Conservation (phyloP, 202 grass and related monocot species). For the Musa balbisiana region DNA sequence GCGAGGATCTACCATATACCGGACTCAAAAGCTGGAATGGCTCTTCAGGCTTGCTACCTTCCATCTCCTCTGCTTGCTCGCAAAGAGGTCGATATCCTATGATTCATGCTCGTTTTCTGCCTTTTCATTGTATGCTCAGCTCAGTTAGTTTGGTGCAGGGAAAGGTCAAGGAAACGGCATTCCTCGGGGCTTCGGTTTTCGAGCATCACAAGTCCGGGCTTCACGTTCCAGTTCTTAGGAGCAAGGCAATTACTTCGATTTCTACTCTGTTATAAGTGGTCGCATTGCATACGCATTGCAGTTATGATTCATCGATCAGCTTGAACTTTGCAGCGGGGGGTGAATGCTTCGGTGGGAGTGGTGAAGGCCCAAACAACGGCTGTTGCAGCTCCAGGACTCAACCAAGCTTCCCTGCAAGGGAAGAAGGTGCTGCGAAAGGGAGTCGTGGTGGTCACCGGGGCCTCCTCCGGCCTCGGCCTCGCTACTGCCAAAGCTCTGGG, state of each 20-base stretch:
- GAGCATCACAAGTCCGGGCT: background rate
- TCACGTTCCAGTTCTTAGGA: background rate
- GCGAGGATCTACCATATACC: background rate
- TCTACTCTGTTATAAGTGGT: too few species aligned
- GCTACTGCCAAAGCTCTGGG: conserved; percentile 53
- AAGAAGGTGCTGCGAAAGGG: background rate
- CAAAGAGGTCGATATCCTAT: background rate
- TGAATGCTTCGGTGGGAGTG: background rate
- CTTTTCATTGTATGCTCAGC: background rate
- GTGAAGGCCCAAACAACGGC: background rate
- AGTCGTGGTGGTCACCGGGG: background rate
- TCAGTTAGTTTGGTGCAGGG: background rate
- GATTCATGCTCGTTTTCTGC: background rate
- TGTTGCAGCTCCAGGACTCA: background rate
- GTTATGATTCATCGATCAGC: too few species aligned
- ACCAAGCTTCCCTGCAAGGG: background rate
- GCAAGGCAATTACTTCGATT: background rate
- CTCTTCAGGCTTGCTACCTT: background rate
- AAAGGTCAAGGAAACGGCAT: conserved; percentile 5
- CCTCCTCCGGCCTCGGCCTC: background rate
- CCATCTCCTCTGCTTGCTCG: background rate
- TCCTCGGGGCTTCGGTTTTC: background rate
- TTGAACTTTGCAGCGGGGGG: background rate
- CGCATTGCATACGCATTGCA: background rate
- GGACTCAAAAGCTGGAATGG: background rate